Base-by-base conservation (phyloP, 129 eudicot genomes). In the Centella asiatica region DNA sequence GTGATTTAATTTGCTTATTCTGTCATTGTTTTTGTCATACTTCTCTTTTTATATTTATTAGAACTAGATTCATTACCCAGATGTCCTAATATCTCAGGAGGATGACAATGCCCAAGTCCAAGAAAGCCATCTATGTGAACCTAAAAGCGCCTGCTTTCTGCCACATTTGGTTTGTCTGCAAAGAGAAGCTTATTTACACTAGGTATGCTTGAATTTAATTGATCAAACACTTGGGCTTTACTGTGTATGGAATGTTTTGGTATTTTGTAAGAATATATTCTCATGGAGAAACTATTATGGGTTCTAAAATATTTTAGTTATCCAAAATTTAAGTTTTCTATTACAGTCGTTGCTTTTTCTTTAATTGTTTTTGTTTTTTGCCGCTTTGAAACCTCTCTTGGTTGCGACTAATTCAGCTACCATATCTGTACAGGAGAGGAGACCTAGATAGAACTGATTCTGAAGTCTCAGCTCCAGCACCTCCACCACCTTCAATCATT, bases 71-170 rank as follows among this genome's bases (percentile, higher is more conserved):
- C 18, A 46, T 60, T 56, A 42, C 12, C 9, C 13, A 13, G 18
- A 23, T 33, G 29, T 26, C 24, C 53, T 39, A 59, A 55, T 19
- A 53, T 62, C 76, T 65, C 71, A 90, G 94, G 76, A 90, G 56
- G 74, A 78, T 86, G 95, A 46, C 52, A 64, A 85, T 81, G 67
- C 81, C 87, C 29, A 90, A 52, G 77, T 90, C 97, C 65, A 81
- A 73, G 79, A 90, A 86, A 72, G 94, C 97, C 76, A 75, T 85
- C 48, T 74, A 78, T 77, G 94, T 90, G 9, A 69, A 81, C 45
- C 37, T 19, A 64, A 75, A 81, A 42, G 95, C 97, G 65, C 87
- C 94, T 57, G 29, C 23, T 47, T 81, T 76, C 50, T 90, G 95
- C 67, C 83, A 77, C 60, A 86, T 86, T 64, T 84, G 85, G 77